Base-by-base conservation (phyloP, 208 protist species). In the Leishmania tarentolae region DNA sequence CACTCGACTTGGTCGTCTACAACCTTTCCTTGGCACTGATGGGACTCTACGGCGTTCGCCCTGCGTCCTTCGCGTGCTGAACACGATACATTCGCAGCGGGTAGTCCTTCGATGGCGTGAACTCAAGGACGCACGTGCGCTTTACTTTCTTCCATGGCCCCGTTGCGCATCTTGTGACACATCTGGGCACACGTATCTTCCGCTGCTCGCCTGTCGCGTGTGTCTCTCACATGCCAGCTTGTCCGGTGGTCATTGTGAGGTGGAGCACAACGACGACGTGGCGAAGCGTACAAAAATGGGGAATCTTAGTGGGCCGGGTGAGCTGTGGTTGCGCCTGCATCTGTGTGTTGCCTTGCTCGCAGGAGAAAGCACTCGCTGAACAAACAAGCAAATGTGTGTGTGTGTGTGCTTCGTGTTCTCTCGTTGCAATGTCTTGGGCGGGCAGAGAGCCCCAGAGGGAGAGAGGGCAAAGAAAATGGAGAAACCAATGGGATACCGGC, bases 1-100 rank as follows among this genome's bases (percentile, higher is more conserved):
- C 88, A 0, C 53, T 92, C 17, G 68, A 65, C 37, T 68, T 91
- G 40, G 86, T 94, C 61, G 68, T 82, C 17, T 95, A 93, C 79
- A 77, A 79, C 9, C 28, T 93, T 13, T 47, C 71, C 4, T 42
- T 73, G 31, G 76, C 75, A 37, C 53, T 70, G 47, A 52, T 85
- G 40, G 65, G 59, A n/a, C 35, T 68, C 44, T 57, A 52, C 31
- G 82, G 77, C 44, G 50, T 81, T 70, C 76, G 53, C 40, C 68
- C 50, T 15, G 59, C 63, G 6, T 75, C 82, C 2, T 78, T 65
- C 7, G 59, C 44, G 21, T 81, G 78, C 65, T 82, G 35, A 83
- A 28, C 40, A 42, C 37, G 68, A 11, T 11, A 24, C 68, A 17
- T 47, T 37, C 15, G 0, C 24, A n/a, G 31, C 9, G 28, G n/a